Percentiles rank a stretch among this genome's conserved stretches.
Evolutionary conservation across 225 moss, liverwort and hornwort genomes (phyloP).

Genomic region (Pseudisothecium myosuroides): DNA sequence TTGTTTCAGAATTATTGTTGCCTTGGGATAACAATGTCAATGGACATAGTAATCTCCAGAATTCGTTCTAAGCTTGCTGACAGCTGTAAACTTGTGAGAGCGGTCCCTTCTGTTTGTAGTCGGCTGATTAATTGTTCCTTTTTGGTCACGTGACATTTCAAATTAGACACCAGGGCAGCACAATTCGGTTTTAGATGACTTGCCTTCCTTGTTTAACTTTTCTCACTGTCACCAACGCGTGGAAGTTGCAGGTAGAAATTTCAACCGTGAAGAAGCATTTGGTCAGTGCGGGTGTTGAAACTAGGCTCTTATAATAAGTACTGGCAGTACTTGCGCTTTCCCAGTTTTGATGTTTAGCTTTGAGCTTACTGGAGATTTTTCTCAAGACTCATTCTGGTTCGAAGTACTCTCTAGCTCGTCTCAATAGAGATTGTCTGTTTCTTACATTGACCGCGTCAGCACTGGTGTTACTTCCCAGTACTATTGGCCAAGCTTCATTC

Average conservation of each 20-base stretch:
- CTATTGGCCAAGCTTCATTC: neutral
- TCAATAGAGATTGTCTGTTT: neutral
- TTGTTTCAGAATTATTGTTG: neutral
- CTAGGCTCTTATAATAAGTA: slow-evolving; percentile 33
- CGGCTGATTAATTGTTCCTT: neutral
- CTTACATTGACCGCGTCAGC: neutral
- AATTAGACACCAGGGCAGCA: neutral
- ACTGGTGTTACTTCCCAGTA: neutral
- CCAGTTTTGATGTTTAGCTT: neutral
- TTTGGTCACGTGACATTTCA: neutral
- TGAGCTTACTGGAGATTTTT: neutral
- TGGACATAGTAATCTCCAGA: neutral
- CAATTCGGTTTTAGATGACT: neutral
- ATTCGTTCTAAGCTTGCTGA: neutral
- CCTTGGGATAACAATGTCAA: neutral
- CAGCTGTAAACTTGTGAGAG: neutral
- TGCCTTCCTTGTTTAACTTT: neutral
- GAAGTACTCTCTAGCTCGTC: neutral
- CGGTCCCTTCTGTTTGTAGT: neutral
- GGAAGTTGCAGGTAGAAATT: slow-evolving; percentile 57
- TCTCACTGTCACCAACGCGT: neutral
- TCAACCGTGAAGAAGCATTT: slow-evolving; percentile 77
- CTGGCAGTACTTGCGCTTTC: neutral
- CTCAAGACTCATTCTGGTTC: neutral
- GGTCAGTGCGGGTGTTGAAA: slow-evolving; percentile 69